Percentiles rank a stretch among this genome's conserved stretches.
These are phyloP conservation scores for Amylostereum chailletii DNA, from an alignment of 1,284 basidiomycete species.

Conservation along the genomic window DNA sequence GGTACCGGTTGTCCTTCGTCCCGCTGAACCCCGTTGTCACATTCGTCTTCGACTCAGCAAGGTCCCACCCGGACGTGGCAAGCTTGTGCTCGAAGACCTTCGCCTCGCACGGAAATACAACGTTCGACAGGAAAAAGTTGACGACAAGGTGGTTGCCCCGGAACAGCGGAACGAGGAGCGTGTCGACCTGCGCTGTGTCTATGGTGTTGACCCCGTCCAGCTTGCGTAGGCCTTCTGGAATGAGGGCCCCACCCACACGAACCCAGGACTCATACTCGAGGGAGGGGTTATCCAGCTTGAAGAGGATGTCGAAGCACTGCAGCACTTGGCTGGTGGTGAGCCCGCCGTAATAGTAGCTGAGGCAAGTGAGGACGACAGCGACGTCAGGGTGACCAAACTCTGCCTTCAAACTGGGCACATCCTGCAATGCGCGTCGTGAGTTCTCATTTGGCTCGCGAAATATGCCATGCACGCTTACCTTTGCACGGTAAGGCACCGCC, in stretches of 20 bases:
- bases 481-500: constrained; percentile 46
- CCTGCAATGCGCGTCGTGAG: constrained; percentile 13
- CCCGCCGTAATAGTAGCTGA: constrained; percentile 45
- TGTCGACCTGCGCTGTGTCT: constrained; percentile 27
- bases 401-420: constrained; percentile 36
- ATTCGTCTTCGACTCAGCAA: constrained; percentile 29
- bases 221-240: constrained; percentile 23
- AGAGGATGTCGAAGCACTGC: constrained; percentile 30
- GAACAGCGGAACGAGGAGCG: constrained; percentile 26
- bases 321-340: constrained; percentile 31
- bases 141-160: constrained; percentile 29
- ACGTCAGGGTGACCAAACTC: constrained; percentile 53
- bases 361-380: constrained; percentile 35
- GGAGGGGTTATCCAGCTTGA: constrained; percentile 34
- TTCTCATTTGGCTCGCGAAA: not conserved
- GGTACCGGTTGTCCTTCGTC: constrained; percentile 42
- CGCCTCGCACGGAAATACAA: constrained; percentile 41
- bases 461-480: constrained; percentile 13
- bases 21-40: constrained; percentile 47
- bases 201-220: constrained; percentile 32
- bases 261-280: constrained; percentile 37
- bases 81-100: constrained; percentile 41
- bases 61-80: constrained; percentile 43
- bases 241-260: constrained; percentile 1
- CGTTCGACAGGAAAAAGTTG: constrained; percentile 39